Base-by-base conservation (phyloP, 2,329 filamentous ascomycete genomes). In the Magnaporthiopsis rhizophila region DNA sequence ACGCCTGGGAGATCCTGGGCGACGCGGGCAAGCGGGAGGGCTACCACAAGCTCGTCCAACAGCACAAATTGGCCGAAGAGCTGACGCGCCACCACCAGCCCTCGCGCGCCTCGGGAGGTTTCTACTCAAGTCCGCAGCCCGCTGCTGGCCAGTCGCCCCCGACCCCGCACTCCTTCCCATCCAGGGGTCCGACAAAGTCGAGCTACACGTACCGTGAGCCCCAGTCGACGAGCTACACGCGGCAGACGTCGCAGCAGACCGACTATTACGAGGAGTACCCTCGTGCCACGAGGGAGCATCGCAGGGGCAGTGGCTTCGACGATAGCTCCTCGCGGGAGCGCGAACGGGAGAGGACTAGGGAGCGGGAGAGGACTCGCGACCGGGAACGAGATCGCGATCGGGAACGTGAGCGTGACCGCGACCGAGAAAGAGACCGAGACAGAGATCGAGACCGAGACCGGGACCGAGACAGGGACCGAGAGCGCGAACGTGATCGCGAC, bases 31-130 rank as follows among this genome's bases (percentile, higher is more conserved):
- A 58, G 50, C 53, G 53, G 61, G 45, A 57, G 30, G 53, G 57
- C 50, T 62, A 62, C 30, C 50, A 62, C 60, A 62, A 62, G 45
- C 60, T 62, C 38, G 26, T 70, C 60, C 45, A 62, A 53, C 60
- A 62, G 28, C 60, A 62, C 38, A 62, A 53, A 30, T 21, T 62
- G 38, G 60, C 60, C 8, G 60, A 62, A n/a, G 60, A 62, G 60
- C 38, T 62, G 6, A 18, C 60, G 26, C 60, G 45, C 60, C 60
- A 62, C 24, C 38, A 56, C 13, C 60, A 56, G 11, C 60, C 12
- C 26, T 30, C 60, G 21, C 38, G 9, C 60, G 60, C 38, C 38
- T 62, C 60, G 38, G 53, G 60, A 26, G 60, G 60, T 6, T 62
- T 53, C 60, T 62, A 62, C 38, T 21, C 36, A 56, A 38, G 38